Evolutionary conservation across 1,284 basidiomycete species (phyloP), one percentile per base, ranked within the genome.

Genomic region (Golubevia pallescens): DNA sequence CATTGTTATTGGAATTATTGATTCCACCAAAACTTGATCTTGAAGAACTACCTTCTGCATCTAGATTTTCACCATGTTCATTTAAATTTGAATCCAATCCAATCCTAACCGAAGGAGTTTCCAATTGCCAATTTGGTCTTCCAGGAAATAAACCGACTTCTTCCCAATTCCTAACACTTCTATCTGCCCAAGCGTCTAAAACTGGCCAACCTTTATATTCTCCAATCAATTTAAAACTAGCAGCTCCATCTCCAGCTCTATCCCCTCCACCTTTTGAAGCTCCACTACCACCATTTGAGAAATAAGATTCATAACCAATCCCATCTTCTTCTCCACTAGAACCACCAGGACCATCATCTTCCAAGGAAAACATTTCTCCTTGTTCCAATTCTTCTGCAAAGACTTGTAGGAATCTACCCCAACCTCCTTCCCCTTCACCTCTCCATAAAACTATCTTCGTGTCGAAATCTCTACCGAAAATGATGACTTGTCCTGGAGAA

Each of bases 381-480:
- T 87, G 90, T 87, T 98, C 96, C 24, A 99, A 86, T 69, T 98
- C 95, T 57, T 99, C 96, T 1, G 91, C 94, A 80, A 98, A 96
- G 58, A 88, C 89, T n/a, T 94, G 91, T 51, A 99, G 87, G 93
- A 95, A 99, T 78, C 91, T 91, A 42, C 93, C 96, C 96, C 97
- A 99, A 3, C 96, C 96, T 10, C 90, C 91, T 48, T 90, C 88
- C 16, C 95, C 95, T 70, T 98, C 95, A 6, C 84, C 85, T 28
- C 80, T 73, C 78, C 83, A 86, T 60, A 98, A 88, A 38, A 98
- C 96, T 53, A 97, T 93, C 86, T 99, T 99, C 23, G 94, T 93
- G 86, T 99, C 96, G 86, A 99, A 97, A 84, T 99, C 96, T 61
- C 96, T 90, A 13, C 96, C 96, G 86, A 98, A 99, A 58, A 98